Evolutionary conservation across 768 basidiomycete genomes (phyloP).

Genomic region (Neoboletus brunneissimus): DNA sequence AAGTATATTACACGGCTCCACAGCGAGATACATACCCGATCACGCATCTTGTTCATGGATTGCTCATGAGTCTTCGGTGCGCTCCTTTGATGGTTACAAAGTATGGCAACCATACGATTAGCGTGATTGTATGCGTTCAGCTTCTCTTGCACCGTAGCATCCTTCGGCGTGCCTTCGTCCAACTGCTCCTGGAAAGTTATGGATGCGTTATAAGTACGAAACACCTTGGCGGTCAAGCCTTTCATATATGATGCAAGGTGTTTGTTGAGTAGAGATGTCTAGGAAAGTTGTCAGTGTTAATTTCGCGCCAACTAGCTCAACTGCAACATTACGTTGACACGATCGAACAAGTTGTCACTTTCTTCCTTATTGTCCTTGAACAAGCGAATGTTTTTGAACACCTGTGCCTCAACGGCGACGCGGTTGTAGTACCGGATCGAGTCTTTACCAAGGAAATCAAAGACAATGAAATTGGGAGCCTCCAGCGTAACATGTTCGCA

Average conservation of each 20-base stretch:
- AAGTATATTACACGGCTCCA: neutral
- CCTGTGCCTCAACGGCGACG: slow-evolving; percentile 83
- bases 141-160: slow-evolving; percentile 89
- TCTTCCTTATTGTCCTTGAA: slow-evolving; percentile 94
- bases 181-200: slow-evolving; percentile 91
- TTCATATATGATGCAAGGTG: slow-evolving; percentile 94
- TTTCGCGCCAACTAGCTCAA: neutral
- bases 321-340: slow-evolving; percentile 64
- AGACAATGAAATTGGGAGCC: slow-evolving; percentile 81
- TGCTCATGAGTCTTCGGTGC: slow-evolving; percentile 91
- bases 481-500: slow-evolving; percentile 95
- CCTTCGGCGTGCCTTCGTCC: slow-evolving; percentile 65
- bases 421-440: slow-evolving; percentile 96
- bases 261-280: slow-evolving; percentile 88
- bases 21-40: slow-evolving; percentile 60
- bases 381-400: slow-evolving; percentile 97
- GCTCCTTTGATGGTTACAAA: slow-evolving; percentile 98
- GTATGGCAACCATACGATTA: slow-evolving; percentile 93
- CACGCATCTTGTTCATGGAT: slow-evolving; percentile 90
- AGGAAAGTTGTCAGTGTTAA: slow-evolving; percentile 20
- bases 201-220: slow-evolving; percentile 99
- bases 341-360: slow-evolving; percentile 89
- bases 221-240: slow-evolving; percentile 97
- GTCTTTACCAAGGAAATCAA: slow-evolving; percentile 99
- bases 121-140: slow-evolving; percentile 96